These are phyloP conservation scores for Quercus robur DNA, from an alignment of 306 rosid species.

Conservation along the genomic window DNA sequence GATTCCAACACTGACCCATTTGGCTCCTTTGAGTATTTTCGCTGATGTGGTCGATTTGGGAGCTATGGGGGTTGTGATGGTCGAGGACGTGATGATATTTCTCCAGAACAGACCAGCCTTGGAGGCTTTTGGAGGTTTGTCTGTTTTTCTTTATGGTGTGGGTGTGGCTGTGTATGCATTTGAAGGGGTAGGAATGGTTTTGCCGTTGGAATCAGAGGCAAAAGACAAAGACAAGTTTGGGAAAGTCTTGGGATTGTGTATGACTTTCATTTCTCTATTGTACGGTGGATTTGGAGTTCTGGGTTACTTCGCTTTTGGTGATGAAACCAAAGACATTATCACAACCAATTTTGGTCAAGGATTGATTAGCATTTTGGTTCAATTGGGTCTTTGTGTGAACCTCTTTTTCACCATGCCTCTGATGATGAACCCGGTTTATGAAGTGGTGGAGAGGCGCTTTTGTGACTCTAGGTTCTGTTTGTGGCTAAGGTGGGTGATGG, in stretches of 20 bases:
- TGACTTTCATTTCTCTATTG: slow-evolving; percentile 51
- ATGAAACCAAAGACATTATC: slow-evolving; percentile 64
- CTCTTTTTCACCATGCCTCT: slow-evolving; percentile 62
- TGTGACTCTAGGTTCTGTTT: slow-evolving; percentile 47
- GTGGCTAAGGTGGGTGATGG: slow-evolving; percentile 71
- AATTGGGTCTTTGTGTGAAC: slow-evolving; percentile 58
- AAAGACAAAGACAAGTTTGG: slow-evolving; percentile 63
- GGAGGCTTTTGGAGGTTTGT: slow-evolving; percentile 52
- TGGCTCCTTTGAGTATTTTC: slow-evolving; percentile 70
- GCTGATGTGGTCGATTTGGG: slow-evolving; percentile 63
- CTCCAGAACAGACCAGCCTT: slow-evolving; percentile 36
- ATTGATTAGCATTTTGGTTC: slow-evolving; percentile 48
- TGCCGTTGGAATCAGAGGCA: slow-evolving; percentile 65
- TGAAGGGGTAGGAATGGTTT: slow-evolving; percentile 69
- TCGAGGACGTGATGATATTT: slow-evolving; percentile 49
- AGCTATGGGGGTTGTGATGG: slow-evolving; percentile 63
- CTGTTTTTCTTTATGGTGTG: slow-evolving; percentile 57
- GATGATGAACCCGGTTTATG: slow-evolving; percentile 86
- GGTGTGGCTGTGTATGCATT: slow-evolving; percentile 80
- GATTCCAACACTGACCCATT: slow-evolving; percentile 56
- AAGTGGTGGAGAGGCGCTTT: slow-evolving; percentile 63
- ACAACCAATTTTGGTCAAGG: slow-evolving; percentile 68
- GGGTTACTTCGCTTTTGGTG: slow-evolving; percentile 79
- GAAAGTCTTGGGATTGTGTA: slow-evolving; percentile 41
- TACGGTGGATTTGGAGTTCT: slow-evolving; percentile 62